Conservation (phyloP, 192 early-diverging fungal species). For the Coemansia sp. region DNA sequence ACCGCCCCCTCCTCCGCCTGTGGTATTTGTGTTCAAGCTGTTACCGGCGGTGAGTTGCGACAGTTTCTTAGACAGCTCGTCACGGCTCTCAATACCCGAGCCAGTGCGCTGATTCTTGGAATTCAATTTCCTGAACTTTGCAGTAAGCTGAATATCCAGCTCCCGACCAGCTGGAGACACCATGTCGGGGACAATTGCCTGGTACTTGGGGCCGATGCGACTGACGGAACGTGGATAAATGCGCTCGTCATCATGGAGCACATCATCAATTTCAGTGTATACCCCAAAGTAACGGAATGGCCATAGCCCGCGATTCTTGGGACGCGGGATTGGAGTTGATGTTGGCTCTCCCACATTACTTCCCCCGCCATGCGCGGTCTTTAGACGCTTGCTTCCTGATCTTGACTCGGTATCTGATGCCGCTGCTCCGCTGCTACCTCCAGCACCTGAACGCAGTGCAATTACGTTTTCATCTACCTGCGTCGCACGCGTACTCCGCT, state of each 20-base stretch:
- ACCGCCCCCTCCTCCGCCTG: conserved; percentile 7
- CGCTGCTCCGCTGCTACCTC: not conserved
- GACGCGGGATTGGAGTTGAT: conserved; percentile 30
- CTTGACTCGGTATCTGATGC: conserved; percentile 49
- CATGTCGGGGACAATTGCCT: conserved; percentile 67
- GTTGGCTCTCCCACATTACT: conserved; percentile 4
- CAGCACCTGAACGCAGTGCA: conserved; percentile 10
- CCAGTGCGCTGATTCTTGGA: too few species aligned
- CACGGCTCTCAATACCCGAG: too few species aligned
- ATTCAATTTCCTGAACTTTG: too few species aligned
- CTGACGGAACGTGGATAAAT: conserved; percentile 75
- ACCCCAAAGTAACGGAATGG: conserved; percentile 89
- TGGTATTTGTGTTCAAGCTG: not conserved
- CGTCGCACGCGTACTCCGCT: conserved; percentile 35
- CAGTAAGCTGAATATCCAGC: conserved; percentile 27
- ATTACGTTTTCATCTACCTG: conserved; percentile 23
- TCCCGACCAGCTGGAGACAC: conserved; percentile 36
- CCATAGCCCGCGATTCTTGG: conserved; percentile 63
- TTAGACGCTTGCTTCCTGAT: conserved; percentile 40
- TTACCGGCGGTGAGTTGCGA: too few species aligned
- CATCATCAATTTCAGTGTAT: conserved; percentile 69
- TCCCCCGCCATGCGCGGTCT: conserved; percentile 23
- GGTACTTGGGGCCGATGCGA: conserved; percentile 79
- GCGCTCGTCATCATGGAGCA: conserved; percentile 69
- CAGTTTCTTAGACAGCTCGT: too few species aligned